Percentiles rank a stretch among this genome's conserved stretches.
These are phyloP conservation scores for Backusella parvicylindrica DNA, from an alignment of 192 early-diverging fungal species.

Conservation along the genomic window DNA sequence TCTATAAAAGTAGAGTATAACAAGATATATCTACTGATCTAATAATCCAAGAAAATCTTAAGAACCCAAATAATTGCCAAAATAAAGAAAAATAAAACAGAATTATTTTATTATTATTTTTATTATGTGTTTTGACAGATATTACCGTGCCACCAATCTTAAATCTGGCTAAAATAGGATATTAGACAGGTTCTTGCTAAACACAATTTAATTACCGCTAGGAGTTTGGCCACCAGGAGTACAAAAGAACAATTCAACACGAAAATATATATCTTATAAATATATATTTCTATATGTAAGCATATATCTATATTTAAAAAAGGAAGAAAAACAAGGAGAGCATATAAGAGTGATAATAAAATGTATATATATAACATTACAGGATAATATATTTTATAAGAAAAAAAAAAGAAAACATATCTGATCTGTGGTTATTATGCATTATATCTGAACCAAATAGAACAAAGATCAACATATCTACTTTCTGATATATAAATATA, in stretches of 20 bases:
- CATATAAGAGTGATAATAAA: background rate
- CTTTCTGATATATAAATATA: background rate
- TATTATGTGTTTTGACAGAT: constrained; percentile 1
- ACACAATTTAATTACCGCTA: background rate
- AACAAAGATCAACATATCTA: background rate
- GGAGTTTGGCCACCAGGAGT: background rate
- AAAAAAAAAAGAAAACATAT: background rate
- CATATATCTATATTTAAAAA: background rate
- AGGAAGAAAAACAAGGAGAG: background rate
- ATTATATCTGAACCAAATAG: background rate
- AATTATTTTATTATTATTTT: background rate
- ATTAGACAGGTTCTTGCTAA: background rate
- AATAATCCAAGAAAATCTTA: background rate
- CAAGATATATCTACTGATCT: background rate
- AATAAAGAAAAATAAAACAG: background rate
- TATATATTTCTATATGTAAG: background rate
- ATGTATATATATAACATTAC: background rate
- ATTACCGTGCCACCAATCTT: background rate
- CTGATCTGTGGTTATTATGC: background rate
- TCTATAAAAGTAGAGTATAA: background rate
- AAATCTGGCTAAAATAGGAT: background rate
- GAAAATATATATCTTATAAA: background rate
- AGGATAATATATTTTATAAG: background rate
- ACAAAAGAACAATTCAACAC: background rate
- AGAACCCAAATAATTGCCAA: background rate